Conservation (phyloP, 1,284 basidiomycete genomes). For the Moesziomyces globuligerus region DNA sequence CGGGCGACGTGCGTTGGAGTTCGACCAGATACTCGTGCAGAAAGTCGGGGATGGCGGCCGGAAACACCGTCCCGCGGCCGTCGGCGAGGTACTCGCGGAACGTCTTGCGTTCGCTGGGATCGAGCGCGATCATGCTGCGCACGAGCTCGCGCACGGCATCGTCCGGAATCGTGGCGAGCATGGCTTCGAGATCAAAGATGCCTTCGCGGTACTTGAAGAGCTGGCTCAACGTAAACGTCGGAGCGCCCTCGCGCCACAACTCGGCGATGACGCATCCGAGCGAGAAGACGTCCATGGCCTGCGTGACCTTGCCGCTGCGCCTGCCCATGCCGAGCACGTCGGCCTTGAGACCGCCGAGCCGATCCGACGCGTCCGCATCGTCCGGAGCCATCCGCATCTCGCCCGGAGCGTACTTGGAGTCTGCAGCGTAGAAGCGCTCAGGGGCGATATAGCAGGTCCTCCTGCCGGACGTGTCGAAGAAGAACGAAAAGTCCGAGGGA, state of each 20-base stretch:
- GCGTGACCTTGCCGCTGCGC: slow-evolving; percentile 82
- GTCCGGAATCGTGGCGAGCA: slow-evolving; percentile 82
- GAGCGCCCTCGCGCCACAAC: slow-evolving; percentile 92
- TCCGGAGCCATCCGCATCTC: not conserved
- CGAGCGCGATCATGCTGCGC: slow-evolving; percentile 86
- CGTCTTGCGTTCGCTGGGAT: slow-evolving; percentile 79
- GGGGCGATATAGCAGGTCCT: slow-evolving; percentile 96
- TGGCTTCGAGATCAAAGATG: slow-evolving; percentile 79
- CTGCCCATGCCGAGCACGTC: slow-evolving; percentile 67
- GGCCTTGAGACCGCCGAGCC: slow-evolving; percentile 32
- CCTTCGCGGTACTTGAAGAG: slow-evolving; percentile 93
- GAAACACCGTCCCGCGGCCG: slow-evolving; percentile 80
- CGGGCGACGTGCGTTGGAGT: slow-evolving; percentile 73
- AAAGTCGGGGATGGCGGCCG: slow-evolving; percentile 92
- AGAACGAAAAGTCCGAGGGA: slow-evolving; percentile 96
- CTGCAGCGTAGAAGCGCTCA: slow-evolving; percentile 89
- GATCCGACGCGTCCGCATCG: slow-evolving; percentile 11
- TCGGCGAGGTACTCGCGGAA: slow-evolving; percentile 84
- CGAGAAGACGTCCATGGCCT: slow-evolving; percentile 98
- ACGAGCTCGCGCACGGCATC: slow-evolving; percentile 78
- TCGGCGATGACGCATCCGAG: slow-evolving; percentile 95
- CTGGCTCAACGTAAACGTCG: slow-evolving; percentile 92
- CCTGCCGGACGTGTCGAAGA: slow-evolving; percentile 92
- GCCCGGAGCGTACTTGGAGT: slow-evolving; percentile 70
- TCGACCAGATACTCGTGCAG: slow-evolving; percentile 87